A percentile compares a stretch with the other conserved stretches of the same genome.
Conservation (phyloP, 345 rosid genomes). For the Heritiera fomes region DNA sequence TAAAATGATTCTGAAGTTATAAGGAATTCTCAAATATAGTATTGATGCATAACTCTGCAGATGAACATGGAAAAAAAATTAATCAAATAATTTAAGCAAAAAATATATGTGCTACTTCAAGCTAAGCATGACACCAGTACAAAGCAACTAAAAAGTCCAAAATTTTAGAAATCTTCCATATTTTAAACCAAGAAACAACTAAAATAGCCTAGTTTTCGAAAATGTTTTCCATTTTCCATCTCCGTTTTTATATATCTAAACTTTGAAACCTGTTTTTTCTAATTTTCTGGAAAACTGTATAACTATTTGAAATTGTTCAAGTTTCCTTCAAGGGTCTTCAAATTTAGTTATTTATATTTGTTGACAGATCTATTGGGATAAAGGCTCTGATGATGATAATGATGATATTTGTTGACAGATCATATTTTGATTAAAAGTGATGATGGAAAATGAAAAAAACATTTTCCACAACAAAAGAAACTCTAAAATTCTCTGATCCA, state of each 20-base stretch:
- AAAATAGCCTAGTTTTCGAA: neutral
- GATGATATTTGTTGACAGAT: neutral
- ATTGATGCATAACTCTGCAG: constrained; percentile 89
- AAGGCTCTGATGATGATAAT: too few relatives aligned
- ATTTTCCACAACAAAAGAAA: neutral
- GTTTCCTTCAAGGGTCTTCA: neutral
- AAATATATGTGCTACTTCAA: neutral
- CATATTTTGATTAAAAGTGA: neutral
- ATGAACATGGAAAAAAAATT: constrained; percentile 12
- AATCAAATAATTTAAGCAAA: neutral
- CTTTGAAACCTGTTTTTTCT: neutral
- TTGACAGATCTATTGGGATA: neutral
- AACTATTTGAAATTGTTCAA: neutral
- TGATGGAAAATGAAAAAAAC: neutral
- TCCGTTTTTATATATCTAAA: neutral
- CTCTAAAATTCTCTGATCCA: neutral
- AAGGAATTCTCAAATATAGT: constrained; percentile 90
- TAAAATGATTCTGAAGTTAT: constrained; percentile 74
- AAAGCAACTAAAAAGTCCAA: neutral
- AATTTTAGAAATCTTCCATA: neutral
- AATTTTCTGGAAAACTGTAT: neutral
- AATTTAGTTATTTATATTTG: neutral
- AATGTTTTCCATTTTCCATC: neutral
- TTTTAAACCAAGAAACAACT: neutral
- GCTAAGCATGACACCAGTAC: neutral